A percentile compares a stretch with the other conserved stretches of the same genome.
Conservation (phyloP, 1,284 basidiomycete genomes). For the Ceratobasidium theobromae region DNA sequence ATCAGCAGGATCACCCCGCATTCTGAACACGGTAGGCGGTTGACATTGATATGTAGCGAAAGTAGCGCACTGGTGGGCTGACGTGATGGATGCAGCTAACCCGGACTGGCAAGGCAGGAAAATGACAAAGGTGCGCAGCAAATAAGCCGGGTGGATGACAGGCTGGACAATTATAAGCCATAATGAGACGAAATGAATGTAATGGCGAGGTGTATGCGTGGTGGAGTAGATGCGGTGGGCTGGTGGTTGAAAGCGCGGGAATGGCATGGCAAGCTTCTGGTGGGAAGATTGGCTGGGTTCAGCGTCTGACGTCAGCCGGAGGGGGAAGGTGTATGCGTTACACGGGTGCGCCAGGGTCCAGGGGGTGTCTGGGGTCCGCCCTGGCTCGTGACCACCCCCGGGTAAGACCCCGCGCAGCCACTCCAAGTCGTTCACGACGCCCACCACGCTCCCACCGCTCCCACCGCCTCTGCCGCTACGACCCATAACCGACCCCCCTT, state of each 20-base stretch:
- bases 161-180: too few relatives aligned
- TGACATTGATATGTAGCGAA: constrained; percentile 5
- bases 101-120: constrained; percentile 11
- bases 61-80: constrained; percentile 3
- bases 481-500: constrained; percentile 6
- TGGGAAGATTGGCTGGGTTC: background rate
- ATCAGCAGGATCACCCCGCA: too few relatives aligned
- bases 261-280: background rate
- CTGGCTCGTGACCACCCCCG: constrained; percentile 19
- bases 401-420: constrained; percentile 6
- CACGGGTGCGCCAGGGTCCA: too few relatives aligned
- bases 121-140: background rate
- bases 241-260: background rate
- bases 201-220: background rate
- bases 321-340: constrained; percentile 4
- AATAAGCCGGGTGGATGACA: too few relatives aligned
- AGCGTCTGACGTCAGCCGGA: background rate
- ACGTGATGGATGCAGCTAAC: constrained; percentile 17
- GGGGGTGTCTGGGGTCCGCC: background rate
- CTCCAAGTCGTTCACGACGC: constrained; percentile 25
- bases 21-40: background rate
- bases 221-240: background rate
- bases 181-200: background rate
- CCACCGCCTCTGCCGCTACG: constrained; percentile 9
- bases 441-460: constrained; percentile 2